Percentiles rank a stretch among this genome's conserved stretches.
phyloP scores from a whole-genome alignment of 768 basidiomycete genomes.

The Kondoa malvinella region DNA sequence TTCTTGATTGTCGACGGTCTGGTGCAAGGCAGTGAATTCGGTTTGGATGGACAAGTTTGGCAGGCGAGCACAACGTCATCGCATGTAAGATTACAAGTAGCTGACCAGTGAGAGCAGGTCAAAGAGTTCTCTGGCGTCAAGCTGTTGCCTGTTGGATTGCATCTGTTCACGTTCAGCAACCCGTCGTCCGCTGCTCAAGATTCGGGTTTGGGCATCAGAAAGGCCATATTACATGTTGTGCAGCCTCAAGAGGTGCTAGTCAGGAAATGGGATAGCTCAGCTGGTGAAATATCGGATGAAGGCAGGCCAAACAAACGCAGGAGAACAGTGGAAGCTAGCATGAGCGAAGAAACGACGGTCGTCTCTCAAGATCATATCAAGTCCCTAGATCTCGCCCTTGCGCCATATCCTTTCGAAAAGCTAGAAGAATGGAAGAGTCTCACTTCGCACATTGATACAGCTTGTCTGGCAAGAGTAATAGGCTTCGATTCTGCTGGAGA shows the following conservation, averaged over 20 bases:
- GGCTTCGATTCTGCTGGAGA: slow-evolving; percentile 20
- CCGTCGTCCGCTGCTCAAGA: slow-evolving; percentile 20
- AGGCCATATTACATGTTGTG: slow-evolving; percentile 27
- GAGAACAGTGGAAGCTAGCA: slow-evolving; percentile 3
- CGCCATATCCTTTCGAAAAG: slow-evolving; percentile 31
- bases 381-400: slow-evolving; percentile 31
- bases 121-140: slow-evolving; percentile 30
- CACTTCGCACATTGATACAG: slow-evolving; percentile 23
- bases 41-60: slow-evolving; percentile 31
- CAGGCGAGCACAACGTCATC: slow-evolving; percentile 8
- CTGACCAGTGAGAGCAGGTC: no score
- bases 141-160: slow-evolving; percentile 33
- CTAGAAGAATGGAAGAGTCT: slow-evolving; percentile 28
- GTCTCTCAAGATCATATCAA: slow-evolving; percentile 32
- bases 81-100: slow-evolving; percentile 2
- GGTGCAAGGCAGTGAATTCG: slow-evolving; percentile 30
- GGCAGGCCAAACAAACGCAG: background rate
- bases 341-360: slow-evolving; percentile 9
- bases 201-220: slow-evolving; percentile 27
- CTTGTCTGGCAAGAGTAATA: slow-evolving; percentile 27
- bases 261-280: slow-evolving; percentile 26
- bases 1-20: slow-evolving; percentile 31
- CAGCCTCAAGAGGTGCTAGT: slow-evolving; percentile 23
- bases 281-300: slow-evolving; percentile 24
- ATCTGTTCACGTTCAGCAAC: slow-evolving; percentile 31